Base-by-base conservation (phyloP, 1,139 yeast genomes). In the Sporopachydermia cereana region DNA sequence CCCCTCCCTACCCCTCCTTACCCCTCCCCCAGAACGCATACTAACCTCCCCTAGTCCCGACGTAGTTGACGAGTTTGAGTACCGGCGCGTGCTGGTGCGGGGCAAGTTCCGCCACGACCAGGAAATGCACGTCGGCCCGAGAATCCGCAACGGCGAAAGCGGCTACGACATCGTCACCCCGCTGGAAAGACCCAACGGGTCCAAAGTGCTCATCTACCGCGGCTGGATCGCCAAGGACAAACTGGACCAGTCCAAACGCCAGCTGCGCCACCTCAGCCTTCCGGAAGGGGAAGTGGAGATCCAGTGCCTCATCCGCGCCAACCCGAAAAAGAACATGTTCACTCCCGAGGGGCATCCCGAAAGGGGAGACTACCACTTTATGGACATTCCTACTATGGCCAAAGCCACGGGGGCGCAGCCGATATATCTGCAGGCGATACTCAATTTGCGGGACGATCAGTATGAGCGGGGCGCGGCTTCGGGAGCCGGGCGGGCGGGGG, bases 71-170 rank as follows among this genome's bases (percentile, higher is more conserved):
- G 71, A 69, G 12, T 82, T 85, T 62, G 95, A 88, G 57, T 91
- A 82, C 61, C 72, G 96, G 46, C 71, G 81, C 50, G 89, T 91
- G 46, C 66, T 69, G 25, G 67, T 84, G 16, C 76, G 71, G 46
- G 99, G 99, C 0, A 73, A 68, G 48, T 91, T 83, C 60, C 80
- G 84, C 53, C 93, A 91, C 57, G 77, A 78, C 20, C 80, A 88
- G 57, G 99, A 91, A 60, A 78, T 88, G 69, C 84, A 84, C 54
- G 85, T 93, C 45, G 97, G 97, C 0, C 98, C 98, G 17, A 72
- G 96, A 53, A 70, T 84, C 48, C 72, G 73, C 51, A 79, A 85
- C 51, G 95, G 89, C 5, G 71, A 69, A 52, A 73, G 78, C 48
- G 98, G 98, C 2, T 91, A 84, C 60, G 67, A 76, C 43, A 72